Percentiles rank a stretch among this genome's conserved stretches.
phyloP scores from a whole-genome alignment of 352 stramenopile genomes.

The Aphanomyces astaci region DNA sequence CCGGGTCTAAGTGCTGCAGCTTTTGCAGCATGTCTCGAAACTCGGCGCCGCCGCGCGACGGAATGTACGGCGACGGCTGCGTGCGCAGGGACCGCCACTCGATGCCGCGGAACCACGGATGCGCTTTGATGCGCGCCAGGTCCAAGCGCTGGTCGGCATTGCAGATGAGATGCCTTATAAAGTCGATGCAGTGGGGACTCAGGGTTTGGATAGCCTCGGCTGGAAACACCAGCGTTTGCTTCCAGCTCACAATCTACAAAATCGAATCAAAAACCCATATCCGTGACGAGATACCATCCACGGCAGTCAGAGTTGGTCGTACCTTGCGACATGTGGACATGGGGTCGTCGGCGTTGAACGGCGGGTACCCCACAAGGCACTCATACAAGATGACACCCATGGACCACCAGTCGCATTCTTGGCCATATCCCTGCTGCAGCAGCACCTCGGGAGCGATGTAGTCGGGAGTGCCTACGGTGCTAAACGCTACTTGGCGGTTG shows the following conservation, averaged over 20 bases:
- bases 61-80: slow-evolving; percentile 86
- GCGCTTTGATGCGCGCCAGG: slow-evolving; percentile 93
- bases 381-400: slow-evolving; percentile 99
- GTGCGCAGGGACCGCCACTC: slow-evolving; percentile 86
- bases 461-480: slow-evolving; percentile 97
- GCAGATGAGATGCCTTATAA: slow-evolving; percentile 90
- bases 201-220: slow-evolving; percentile 48
- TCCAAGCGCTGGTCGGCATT: slow-evolving; percentile 92
- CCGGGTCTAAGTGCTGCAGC: slow-evolving; percentile 67
- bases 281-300: too few species aligned
- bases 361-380: slow-evolving; percentile 98
- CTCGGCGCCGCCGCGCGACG: slow-evolving; percentile 65
- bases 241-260: slow-evolving; percentile 69
- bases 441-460: slow-evolving; percentile 99
- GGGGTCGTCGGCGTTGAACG: slow-evolving; percentile 97
- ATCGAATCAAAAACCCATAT: too few species aligned
- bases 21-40: slow-evolving; percentile 90
- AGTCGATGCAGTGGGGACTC: slow-evolving; percentile 85
- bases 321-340: slow-evolving; percentile 98
- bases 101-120: slow-evolving; percentile 95
- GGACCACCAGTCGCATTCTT: slow-evolving; percentile 98
- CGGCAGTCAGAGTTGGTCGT: slow-evolving; percentile 26
- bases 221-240: slow-evolving; percentile 77
- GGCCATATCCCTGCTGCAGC: slow-evolving; percentile 79
- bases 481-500: slow-evolving; percentile 92